phyloP scores from a whole-genome alignment of 2,329 filamentous ascomycete species.

The Colletotrichum tropicale region DNA sequence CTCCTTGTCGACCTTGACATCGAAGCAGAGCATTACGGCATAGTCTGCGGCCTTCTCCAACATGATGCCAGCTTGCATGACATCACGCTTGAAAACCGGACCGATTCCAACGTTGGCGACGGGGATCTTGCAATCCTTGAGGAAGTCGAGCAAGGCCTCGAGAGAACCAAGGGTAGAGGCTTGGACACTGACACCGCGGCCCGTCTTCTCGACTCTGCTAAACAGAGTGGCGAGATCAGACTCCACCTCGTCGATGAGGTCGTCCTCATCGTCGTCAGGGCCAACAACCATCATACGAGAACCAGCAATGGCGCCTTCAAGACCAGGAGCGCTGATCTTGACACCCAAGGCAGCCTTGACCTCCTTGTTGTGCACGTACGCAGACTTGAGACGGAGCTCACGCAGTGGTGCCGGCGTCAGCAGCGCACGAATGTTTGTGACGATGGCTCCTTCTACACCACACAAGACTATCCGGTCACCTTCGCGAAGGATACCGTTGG shows the following conservation, averaged over 20 bases:
- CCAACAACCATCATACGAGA: slow-evolving; percentile 94
- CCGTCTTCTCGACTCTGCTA: slow-evolving; percentile 88
- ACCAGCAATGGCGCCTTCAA: slow-evolving; percentile 95
- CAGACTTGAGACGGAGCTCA: slow-evolving; percentile 92
- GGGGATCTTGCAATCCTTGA: slow-evolving; percentile 94
- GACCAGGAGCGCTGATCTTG: slow-evolving; percentile 95
- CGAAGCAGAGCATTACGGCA: slow-evolving; percentile 99
- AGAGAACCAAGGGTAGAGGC: slow-evolving; percentile 96
- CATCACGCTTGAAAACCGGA: slow-evolving; percentile 96
- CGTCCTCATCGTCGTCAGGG: slow-evolving; percentile 94
- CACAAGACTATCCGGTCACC: slow-evolving; percentile 95
- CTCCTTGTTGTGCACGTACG: slow-evolving; percentile 98
- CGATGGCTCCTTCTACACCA: slow-evolving; percentile 94
- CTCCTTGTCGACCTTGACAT: slow-evolving; percentile 99
- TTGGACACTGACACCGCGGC: slow-evolving; percentile 94
- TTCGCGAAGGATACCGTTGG: slow-evolving; percentile 92
- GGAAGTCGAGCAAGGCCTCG: slow-evolving; percentile 94
- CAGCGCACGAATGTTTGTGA: slow-evolving; percentile 92
- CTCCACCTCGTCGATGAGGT: slow-evolving; percentile 96
- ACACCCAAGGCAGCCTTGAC: slow-evolving; percentile 98
- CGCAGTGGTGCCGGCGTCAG: slow-evolving; percentile 92
- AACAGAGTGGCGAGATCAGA: slow-evolving; percentile 90
- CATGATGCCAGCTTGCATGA: slow-evolving; percentile 96
- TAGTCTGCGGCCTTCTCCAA: slow-evolving; percentile 93
- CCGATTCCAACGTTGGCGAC: slow-evolving; percentile 97